Evolutionary conservation across 2,329 filamentous ascomycete species (phyloP).

Genomic region (Neopestalotiopsis sp.): DNA sequence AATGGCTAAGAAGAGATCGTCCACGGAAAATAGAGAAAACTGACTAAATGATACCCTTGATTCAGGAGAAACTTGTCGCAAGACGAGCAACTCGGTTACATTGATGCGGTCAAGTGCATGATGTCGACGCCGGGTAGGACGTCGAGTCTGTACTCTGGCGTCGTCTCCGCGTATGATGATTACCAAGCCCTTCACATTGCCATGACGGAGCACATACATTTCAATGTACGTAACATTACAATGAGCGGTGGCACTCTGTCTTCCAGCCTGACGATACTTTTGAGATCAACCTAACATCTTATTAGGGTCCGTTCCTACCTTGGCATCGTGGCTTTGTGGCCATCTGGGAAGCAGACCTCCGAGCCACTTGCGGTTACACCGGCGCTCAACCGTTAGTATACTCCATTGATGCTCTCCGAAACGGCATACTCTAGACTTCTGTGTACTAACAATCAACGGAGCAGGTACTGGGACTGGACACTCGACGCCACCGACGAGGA

Average conservation of each 20-base stretch:
- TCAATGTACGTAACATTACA: conserved; percentile 18
- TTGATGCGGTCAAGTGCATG: conserved; percentile 45
- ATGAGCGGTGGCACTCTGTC: too few relatives aligned
- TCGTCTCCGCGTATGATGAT: conserved; percentile 48
- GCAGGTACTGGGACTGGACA: conserved; percentile 33
- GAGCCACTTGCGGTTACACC: conserved; percentile 18
- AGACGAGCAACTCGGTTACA: conserved; percentile 39
- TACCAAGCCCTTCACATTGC: conserved; percentile 49
- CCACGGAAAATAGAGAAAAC: too few relatives aligned
- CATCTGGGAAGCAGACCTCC: conserved; percentile 23
- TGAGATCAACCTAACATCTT: not conserved
- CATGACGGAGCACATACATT: conserved; percentile 43
- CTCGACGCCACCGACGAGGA: conserved; percentile 27
- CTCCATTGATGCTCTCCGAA: not conserved
- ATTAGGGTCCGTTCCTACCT: conserved; percentile 8
- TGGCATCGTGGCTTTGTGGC: conserved; percentile 24
- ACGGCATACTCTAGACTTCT: too few relatives aligned
- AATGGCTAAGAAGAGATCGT: too few relatives aligned
- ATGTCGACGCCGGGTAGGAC: conserved; percentile 35
- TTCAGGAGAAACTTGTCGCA: conserved; percentile 15
- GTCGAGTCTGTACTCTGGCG: conserved; percentile 37
- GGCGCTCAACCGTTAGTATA: conserved; percentile 22
- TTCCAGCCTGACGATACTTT: not conserved
- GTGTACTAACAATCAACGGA: too few relatives aligned
- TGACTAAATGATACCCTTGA: too few relatives aligned